Evolutionary conservation across 2,329 filamentous ascomycete genomes (phyloP), one percentile per base, ranked within the genome.

Genomic region (Shiraia sp.): DNA sequence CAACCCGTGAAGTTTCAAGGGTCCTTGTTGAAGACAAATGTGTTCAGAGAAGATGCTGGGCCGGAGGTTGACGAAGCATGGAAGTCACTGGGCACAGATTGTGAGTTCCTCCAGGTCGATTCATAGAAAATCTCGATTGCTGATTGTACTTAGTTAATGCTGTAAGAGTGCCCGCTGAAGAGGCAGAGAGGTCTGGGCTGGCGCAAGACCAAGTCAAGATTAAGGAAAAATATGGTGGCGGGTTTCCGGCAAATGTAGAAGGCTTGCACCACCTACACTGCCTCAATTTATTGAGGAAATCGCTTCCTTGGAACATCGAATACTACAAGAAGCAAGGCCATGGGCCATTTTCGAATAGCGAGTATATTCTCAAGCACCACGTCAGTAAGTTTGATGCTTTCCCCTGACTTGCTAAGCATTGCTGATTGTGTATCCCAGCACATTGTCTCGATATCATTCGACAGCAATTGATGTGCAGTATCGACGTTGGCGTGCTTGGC

Each of bases 401-500:
- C 10, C 30, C 25, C 3, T 2, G 3, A 24, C 10, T 22, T 9
- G 10, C 27, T 23, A 10, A 10, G 8, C 14, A 16, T 14, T 17
- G 27, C 39, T 42, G 17, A 52, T 49, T 22, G 12, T 6, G 19
- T 3, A 0, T 15, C 8, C 22, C 17, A 59, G 59, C 77, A 3
- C 81, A 85, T 45, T 85, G 82, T 40, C 72, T 85, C 14, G 82
- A 85, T 45, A 80, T 79, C 4, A 49, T 85, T 30, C 79, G 81
- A 1, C 82, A 85, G 54, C 78, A 82, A 13, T 70, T 85, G 16
- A 84, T 84, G 79, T 85, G 82, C 60, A 80, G 76, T 17, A 70
- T 79, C 26, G 82, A 85, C 49, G 75, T 79, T 1, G 80, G 75
- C 1, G 74, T 85, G 0, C 69, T 85, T 0, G 81, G 81, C 6